Base-by-base conservation (phyloP, 257 asterid species). In the Galeopsis tetrahit region DNA sequence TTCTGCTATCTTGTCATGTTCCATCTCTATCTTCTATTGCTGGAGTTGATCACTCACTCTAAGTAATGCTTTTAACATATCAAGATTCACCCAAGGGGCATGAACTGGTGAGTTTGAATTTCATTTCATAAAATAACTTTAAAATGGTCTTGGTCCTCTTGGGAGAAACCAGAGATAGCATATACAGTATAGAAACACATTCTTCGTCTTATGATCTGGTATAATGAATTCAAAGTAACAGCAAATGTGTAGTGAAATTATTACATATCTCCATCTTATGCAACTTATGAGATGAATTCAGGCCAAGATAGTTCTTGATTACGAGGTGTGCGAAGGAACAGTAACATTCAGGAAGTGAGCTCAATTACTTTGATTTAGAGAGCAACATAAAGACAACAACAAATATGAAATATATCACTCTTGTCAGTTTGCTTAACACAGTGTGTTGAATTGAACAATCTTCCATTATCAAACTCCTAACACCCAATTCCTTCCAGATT, bases 381-480 rank as follows among this genome's bases (percentile, higher is more conserved):
- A 53, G 7, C 11, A 53, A 53, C 60, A 44, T 44, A 44, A 44
- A 1, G 2, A 2, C 4, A 53, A 51, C 10, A 51, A 7, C 28
- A 13, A 49, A 49, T 13, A n/a, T 4, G 7, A 49, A n/a, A 49
- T 49, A 49, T n/a, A 28, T 11, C 56, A 49, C 17, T 49, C 56
- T 49, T 49, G 17, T 2, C 55, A 49, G 56, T 49, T 55, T 34
- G 63, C 6, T 48, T 57, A 31, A 33, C 43, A 49, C 13, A 17
- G 32, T 57, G 34, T 7, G 13, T 39, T 40, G 44, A 38, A 63
- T 32, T 13, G 2, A 28, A 52, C 39, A 40, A 28, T 33, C 10
- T 10, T 48, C 35, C 66, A 48, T 10, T 31, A 75, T 68, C 74
- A 57, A 35, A n/a, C n/a, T 42, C 44, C 60, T 32, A 65, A 33